Evolutionary conservation across 2,329 filamentous ascomycete species (phyloP).

Genomic region (Aspergillus versicolor): DNA sequence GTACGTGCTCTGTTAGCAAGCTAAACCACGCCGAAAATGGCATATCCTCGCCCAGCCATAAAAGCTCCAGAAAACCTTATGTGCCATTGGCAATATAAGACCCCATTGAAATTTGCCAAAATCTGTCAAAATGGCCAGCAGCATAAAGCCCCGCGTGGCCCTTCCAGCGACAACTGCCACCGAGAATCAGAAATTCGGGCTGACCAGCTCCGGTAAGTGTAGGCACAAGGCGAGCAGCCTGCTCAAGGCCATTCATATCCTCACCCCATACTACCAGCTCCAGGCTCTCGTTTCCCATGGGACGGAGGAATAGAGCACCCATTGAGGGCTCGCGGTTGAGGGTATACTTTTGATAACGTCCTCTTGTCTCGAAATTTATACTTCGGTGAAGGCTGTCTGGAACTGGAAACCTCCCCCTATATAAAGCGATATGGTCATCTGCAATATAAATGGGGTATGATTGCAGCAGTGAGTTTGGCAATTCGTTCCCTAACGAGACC

Average conservation of each 20-base stretch:
- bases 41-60: background rate
- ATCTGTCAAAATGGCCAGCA: slow-evolving; percentile 56
- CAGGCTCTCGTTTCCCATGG: slow-evolving; percentile 47
- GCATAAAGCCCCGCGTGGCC: slow-evolving; percentile 54
- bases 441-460: slow-evolving; percentile 29
- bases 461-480: slow-evolving; percentile 17
- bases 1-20: background rate
- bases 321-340: slow-evolving; percentile 39
- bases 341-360: slow-evolving; percentile 22
- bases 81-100: slow-evolving; percentile 42
- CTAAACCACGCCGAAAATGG: background rate
- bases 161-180: slow-evolving; percentile 48
- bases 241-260: slow-evolving; percentile 47
- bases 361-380: slow-evolving; percentile 3
- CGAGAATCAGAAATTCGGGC: slow-evolving; percentile 57
- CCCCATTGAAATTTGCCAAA: slow-evolving; percentile 52
- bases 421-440: slow-evolving; percentile 14
- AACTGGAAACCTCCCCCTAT: background rate
- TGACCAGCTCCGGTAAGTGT: slow-evolving; percentile 57
- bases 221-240: slow-evolving; percentile 55
- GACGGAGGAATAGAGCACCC: slow-evolving; percentile 54
- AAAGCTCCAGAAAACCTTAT: background rate
- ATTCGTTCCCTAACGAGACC: slow-evolving; percentile 24
- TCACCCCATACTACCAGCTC: slow-evolving; percentile 59
- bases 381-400: background rate